Evolutionary conservation across 345 rosid genomes (phyloP), one percentile per base, ranked within the genome.

Genomic region (Hibiscus syriacus): DNA sequence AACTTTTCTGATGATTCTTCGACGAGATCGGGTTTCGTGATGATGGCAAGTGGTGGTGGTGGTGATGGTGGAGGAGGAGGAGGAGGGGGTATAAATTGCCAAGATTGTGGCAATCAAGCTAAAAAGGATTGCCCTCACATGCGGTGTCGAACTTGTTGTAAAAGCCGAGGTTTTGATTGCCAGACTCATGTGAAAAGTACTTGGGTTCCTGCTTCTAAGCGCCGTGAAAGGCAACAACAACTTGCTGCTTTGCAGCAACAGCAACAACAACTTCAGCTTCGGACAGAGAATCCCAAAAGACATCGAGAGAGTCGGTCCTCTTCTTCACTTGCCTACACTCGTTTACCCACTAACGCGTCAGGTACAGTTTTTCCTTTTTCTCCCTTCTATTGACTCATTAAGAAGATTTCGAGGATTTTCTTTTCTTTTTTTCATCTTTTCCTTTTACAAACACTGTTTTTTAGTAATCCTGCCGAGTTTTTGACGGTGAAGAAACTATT

Each of bases 101-200:
- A 87, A 55, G 96, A 90, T 68, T 90, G 96, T 69, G 96, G 96
- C 32, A 90, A 90, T 80, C 96, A 90, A 79, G 93, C 96, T n/a
- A 90, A 90, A 82, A 90, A 90, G 73, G 96, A 84, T 36, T 90
- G 96, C 69, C 26, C 55, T 14, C 90, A 90, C 80, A 79, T 81
- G 90, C 78, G 96, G 71, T 90, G 96, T 68, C 71, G 96, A 65
- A 86, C 91, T 61, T 90, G 96, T 68, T 90, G 96, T 69, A 87
- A 87, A 77, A 90, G 91, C 74, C 86, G 89, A 19, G 93, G 93
- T 30, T 90, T 86, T 3, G 88, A 84, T 13, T 90, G 96, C 77
- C 81, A 83, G 16, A 90, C 96, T 58, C 96, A 90, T 75, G 84
- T 90, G 11, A 90, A 82, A 75, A 87, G 93, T 78, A 90, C 96